phyloP scores from a whole-genome alignment of 2,329 filamentous ascomycete species.

The Fusarium sp. region DNA sequence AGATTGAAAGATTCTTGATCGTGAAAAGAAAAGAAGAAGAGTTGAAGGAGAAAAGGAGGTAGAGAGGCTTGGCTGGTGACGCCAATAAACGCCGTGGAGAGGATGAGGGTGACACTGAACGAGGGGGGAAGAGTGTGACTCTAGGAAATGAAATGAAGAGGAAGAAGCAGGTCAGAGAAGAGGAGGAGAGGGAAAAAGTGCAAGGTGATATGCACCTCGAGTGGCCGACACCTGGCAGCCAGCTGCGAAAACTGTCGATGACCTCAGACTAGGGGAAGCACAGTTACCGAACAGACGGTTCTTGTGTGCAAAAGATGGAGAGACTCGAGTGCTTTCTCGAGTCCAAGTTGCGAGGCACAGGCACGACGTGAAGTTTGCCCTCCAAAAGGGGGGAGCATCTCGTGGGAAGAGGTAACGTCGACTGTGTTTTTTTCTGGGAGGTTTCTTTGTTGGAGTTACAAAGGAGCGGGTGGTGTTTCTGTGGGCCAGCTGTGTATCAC shows the following conservation, averaged over 20 bases:
- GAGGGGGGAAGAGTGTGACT: constrained; percentile 11
- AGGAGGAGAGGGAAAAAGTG: not conserved
- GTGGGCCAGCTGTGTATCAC: constrained; percentile 13
- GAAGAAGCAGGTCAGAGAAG: not conserved
- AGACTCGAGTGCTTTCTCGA: constrained; percentile 30
- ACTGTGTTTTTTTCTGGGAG: not conserved
- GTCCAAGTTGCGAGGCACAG: constrained; percentile 37
- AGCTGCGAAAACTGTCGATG: constrained; percentile 9
- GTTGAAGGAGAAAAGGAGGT: not conserved
- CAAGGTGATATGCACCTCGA: not conserved
- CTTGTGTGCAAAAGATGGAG: constrained; percentile 20
- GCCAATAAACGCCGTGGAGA: constrained; percentile 14
- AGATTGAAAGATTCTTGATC: not conserved
- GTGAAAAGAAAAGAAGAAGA: not conserved
- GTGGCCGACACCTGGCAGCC: constrained; percentile 18
- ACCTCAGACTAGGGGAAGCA: not conserved
- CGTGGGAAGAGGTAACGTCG: not conserved
- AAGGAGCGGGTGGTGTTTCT: constrained; percentile 19
- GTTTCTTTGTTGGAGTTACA: not conserved
- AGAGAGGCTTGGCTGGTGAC: constrained; percentile 23
- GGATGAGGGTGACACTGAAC: constrained; percentile 30
- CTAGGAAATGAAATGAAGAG: constrained; percentile 1
- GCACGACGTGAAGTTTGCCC: constrained; percentile 26
- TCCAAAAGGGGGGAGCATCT: not conserved
- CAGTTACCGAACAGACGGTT: constrained; percentile 11